phyloP scores from a whole-genome alignment of 208 protist genomes.

The Naegleria gruberi region DNA sequence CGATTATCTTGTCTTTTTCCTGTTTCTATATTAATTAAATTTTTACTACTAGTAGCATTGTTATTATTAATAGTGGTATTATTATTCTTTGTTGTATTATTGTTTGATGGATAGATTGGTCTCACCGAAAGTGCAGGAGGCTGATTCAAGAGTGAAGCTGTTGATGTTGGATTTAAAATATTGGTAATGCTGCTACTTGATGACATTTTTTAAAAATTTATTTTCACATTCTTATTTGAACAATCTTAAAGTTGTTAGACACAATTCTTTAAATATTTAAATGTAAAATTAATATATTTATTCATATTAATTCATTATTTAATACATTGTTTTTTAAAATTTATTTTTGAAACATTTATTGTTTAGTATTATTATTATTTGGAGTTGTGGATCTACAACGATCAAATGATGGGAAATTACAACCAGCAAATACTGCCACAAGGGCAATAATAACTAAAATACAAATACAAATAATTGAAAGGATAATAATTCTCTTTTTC shows the following conservation, averaged over 20 bases:
- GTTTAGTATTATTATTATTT: not conserved
- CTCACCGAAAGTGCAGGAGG: not conserved
- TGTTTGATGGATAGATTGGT: not conserved
- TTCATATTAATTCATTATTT: not conserved
- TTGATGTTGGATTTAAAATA: too few species aligned
- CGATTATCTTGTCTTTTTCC: constrained; percentile 13
- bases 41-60: not conserved
- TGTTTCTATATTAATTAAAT: not conserved
- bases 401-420: not conserved
- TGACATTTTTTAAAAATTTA: too few species aligned
- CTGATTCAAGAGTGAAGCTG: not conserved
- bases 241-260: too few species aligned
- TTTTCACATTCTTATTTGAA: too few species aligned
- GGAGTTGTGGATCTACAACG: not conserved
- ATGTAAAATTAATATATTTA: too few species aligned
- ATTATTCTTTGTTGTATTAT: too few species aligned
- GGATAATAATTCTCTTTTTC: not conserved
- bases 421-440: not conserved
- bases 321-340: not conserved
- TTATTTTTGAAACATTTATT: too few species aligned
- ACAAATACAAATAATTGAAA: not conserved
- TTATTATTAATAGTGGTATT: not conserved
- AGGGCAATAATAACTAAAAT: not conserved
- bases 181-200: too few species aligned
- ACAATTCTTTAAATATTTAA: too few species aligned